These are phyloP conservation scores for Macrotyloma uniflorum DNA, from an alignment of 306 rosid genomes.

Conservation along the genomic window DNA sequence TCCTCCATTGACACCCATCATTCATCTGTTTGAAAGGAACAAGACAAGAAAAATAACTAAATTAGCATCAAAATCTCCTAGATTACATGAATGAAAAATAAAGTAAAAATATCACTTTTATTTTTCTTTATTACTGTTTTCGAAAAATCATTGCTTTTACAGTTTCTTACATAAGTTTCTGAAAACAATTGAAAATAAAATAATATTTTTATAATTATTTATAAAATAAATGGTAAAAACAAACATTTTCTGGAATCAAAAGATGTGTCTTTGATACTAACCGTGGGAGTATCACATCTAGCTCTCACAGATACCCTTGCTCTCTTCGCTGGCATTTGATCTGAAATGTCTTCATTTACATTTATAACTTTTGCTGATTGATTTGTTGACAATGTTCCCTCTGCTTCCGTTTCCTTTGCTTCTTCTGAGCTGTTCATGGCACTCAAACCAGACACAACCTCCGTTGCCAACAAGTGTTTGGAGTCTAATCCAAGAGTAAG, in stretches of 20 bases:
- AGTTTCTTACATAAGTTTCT: background rate
- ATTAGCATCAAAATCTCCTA: background rate
- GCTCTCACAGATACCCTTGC: constrained; percentile 81
- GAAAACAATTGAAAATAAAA: background rate
- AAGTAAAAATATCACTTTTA: background rate
- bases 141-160: background rate
- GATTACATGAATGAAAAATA: background rate
- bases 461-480: constrained; percentile 41
- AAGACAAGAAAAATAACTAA: background rate
- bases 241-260: background rate
- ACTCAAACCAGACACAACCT: constrained; percentile 43
- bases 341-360: constrained; percentile 48
- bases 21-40: constrained; percentile 50
- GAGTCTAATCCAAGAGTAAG: constrained; percentile 62
- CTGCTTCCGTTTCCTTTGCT: constrained; percentile 46
- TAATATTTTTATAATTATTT: background rate
- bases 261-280: constrained; percentile 13
- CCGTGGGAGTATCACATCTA: constrained; percentile 81
- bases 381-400: constrained; percentile 29
- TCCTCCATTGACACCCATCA: constrained; percentile 92
- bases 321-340: constrained; percentile 59
- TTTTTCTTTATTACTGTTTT: background rate
- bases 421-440: constrained; percentile 58
- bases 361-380: constrained; percentile 41
- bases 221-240: background rate